Evolutionary conservation across 345 rosid genomes (phyloP), one percentile per base, ranked within the genome.

Genomic region (Acer yangbiense): DNA sequence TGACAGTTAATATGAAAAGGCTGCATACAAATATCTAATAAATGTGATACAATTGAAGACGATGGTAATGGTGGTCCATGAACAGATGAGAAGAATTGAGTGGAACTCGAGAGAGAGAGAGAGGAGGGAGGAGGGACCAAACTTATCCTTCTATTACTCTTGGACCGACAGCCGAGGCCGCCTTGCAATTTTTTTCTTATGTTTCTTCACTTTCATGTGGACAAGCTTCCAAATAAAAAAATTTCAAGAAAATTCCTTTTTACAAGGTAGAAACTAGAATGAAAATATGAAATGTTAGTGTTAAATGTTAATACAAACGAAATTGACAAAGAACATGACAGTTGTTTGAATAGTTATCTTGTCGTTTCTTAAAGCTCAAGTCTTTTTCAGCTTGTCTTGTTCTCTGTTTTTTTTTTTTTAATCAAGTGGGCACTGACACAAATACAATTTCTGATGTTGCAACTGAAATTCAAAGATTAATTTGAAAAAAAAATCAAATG

Each of bases 381-480:
- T 82, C 82, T 2, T 78, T 80, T 76, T 85, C 86, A 58, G 48
- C 55, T 62, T 78, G 69, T 75, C 74, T 57, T 10, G n/a, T 46
- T 73, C 43, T 9, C 60, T 68, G 67, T 14, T 67, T 69, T 18
- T 76, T 23, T 67, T 60, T 18, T 76, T 32, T 18, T 76, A 11
- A 57, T 70, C 35, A 46, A 18, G 63, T 68, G 73, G 73, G 29
- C 41, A 76, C 44, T 16, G 12, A 14, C 10, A 0, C 39, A 35
- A 35, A 35, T 35, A 6, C 39, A 35, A 35, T 4, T 35, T 35
- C 39, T 35, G 39, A 50, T 2, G 55, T 3, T 50, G 55, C 18
- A 50, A 50, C 17, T 3, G 55, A 50, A 50, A 13, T 13, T 50
- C 55, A 50, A 10, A 50, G 14, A 50, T 35, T 35, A 4, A 5